Base-by-base conservation (phyloP, 2,329 filamentous ascomycete species). In the Exophiala dermatitidis region DNA sequence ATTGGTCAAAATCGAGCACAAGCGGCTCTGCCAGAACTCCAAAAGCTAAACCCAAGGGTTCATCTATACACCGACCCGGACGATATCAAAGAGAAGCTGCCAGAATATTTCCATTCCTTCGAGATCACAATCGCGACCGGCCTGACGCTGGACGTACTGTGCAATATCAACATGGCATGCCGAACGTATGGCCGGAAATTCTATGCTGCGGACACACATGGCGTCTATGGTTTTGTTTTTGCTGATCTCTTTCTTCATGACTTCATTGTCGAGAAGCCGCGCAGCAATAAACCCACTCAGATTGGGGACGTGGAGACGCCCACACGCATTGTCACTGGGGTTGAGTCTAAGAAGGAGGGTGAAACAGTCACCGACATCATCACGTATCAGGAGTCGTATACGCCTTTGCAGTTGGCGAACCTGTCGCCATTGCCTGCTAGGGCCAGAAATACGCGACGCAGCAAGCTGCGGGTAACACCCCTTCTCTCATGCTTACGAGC, bases 151-250 rank as follows among this genome's bases (percentile, higher is more conserved):
- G 75, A 80, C 53, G 82, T 83, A 0, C 80, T 94, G 58, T 82
- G 83, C 60, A 79, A 82, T 54, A 86, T 97, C 72, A 96, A 97
- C 72, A 88, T 88, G 26, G 85, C 87, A 30, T 90, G 90, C 38
- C 85, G 91, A 44, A 73, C 94, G 36, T 83, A 85, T 56, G 79
- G 82, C 58, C 82, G 83, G 45, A 84, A 90, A 7, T 96, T 96
- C 70, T 98, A 98, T 71, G 89, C 89, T 6, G 87, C 90, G 34
- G 85, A 84, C 47, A 82, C 86, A 2, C 88, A 96, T 67, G 93
- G 93, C 46, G 80, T 95, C 67, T 97, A 94, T 68, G 93, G 93
- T 52, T 98, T 88, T 73, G 86, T 95, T 61, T 98, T 98, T 68
- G 86, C 87, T 53, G 93, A 98, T 68, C 78, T 98, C 26, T 89